Percentiles rank a stretch among this genome's conserved stretches.
Evolutionary conservation across 2,329 filamentous ascomycete species (phyloP).

Genomic region (Neofusicoccum sp.): DNA sequence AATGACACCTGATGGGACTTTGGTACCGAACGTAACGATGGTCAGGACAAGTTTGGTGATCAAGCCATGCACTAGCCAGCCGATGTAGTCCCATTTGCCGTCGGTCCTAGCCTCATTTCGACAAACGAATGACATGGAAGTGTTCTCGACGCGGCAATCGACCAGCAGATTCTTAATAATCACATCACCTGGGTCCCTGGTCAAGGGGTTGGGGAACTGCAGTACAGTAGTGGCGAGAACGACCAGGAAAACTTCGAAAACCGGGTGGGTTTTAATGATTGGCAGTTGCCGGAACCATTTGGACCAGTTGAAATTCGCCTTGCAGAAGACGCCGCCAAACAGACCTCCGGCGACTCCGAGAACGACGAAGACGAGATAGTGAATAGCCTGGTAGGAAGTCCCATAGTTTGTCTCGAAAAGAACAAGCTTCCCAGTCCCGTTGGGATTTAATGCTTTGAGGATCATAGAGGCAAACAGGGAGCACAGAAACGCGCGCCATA

Average conservation of each 20-base stretch:
- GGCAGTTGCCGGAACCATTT: conserved; percentile 55
- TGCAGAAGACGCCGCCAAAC: conserved; percentile 62
- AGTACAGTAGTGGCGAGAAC: conserved; percentile 57
- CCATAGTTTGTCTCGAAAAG: conserved; percentile 64
- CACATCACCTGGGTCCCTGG: conserved; percentile 57
- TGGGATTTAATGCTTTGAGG: conserved; percentile 61
- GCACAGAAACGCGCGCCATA: conserved; percentile 63
- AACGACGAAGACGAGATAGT: conserved; percentile 61
- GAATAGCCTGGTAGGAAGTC: conserved; percentile 55
- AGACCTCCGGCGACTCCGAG: conserved; percentile 61
- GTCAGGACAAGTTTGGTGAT: conserved; percentile 59
- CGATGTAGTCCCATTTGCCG: conserved; percentile 48
- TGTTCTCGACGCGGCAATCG: conserved; percentile 50
- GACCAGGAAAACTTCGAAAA: conserved; percentile 59
- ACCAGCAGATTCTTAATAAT: conserved; percentile 61
- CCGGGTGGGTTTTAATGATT: conserved; percentile 58
- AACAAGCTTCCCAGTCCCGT: conserved; percentile 61
- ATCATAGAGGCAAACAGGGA: conserved; percentile 59
- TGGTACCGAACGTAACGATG: conserved; percentile 62
- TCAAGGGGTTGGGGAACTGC: conserved; percentile 60
- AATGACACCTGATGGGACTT: conserved; percentile 63
- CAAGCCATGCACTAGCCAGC: conserved; percentile 57
- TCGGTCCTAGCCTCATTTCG: conserved; percentile 45
- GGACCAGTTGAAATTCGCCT: conserved; percentile 60
- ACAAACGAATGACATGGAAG: conserved; percentile 53